A percentile compares a stretch with the other conserved stretches of the same genome.
These are phyloP conservation scores for Fonsecaea nubica DNA, from an alignment of 2,329 filamentous ascomycete genomes.

Conservation along the genomic window DNA sequence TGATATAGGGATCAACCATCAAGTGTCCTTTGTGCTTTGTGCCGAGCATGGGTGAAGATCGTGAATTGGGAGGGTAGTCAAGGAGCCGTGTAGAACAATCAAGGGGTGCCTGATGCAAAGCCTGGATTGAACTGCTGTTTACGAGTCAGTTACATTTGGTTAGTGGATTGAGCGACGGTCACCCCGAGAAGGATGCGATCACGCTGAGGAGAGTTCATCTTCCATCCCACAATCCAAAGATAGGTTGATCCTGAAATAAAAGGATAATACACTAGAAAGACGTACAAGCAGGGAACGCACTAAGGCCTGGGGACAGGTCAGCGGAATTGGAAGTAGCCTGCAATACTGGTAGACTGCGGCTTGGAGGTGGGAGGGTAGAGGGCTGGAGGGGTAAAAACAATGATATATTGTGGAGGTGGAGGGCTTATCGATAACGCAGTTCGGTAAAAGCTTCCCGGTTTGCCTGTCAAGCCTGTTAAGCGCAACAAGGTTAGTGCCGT, in stretches of 20 bases:
- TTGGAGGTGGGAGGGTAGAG: background rate
- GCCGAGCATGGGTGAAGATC: background rate
- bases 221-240: background rate
- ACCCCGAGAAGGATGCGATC: background rate
- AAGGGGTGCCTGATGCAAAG: background rate
- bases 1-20: background rate
- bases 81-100: background rate
- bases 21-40: background rate
- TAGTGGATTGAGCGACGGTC: background rate
- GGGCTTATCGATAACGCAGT: slow-evolving; percentile 5
- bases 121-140: no score
- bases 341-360: background rate
- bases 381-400: background rate
- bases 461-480: background rate
- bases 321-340: background rate
- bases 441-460: background rate
- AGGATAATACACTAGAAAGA: background rate
- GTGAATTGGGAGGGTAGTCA: background rate
- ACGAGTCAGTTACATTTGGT: background rate
- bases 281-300: background rate
- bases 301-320: background rate
- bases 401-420: background rate
- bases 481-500: background rate
- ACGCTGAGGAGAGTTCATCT: background rate
- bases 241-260: background rate